A percentile compares a stretch with the other conserved stretches of the same genome.
phyloP scores from a whole-genome alignment of 2,329 filamentous ascomycete species.

The Cercospora sp. region DNA sequence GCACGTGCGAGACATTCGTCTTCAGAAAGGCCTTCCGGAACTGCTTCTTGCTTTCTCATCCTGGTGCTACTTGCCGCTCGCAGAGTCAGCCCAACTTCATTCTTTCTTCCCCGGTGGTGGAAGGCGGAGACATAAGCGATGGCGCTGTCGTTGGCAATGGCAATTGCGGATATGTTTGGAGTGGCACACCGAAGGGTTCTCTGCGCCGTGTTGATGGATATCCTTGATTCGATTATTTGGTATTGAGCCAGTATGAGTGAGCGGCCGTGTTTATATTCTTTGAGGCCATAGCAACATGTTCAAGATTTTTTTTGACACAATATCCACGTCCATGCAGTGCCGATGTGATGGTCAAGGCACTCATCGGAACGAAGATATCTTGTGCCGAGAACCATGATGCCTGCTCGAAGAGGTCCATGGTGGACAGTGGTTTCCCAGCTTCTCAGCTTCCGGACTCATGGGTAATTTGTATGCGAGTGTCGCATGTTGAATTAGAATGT shows the following conservation, averaged over 20 bases:
- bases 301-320: background rate
- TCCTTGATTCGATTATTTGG: background rate
- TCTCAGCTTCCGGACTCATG: background rate
- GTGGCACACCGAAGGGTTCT: constrained; percentile 6
- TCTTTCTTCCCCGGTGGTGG: background rate
- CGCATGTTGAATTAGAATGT: background rate
- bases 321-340: background rate
- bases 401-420: background rate
- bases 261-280: background rate
- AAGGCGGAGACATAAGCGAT: background rate
- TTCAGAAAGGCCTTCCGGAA: constrained; percentile 14
- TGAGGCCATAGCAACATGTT: background rate
- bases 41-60: constrained; percentile 21
- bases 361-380: background rate
- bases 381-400: background rate
- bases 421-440: background rate
- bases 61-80: constrained; percentile 3
- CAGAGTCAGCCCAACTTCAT: constrained; percentile 23
- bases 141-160: constrained; percentile 17
- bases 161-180: constrained; percentile 18
- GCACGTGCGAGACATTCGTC: constrained; percentile 19
- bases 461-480: background rate
- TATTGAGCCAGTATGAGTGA: background rate
- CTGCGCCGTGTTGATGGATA: constrained; percentile 10
- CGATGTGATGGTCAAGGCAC: background rate